A percentile compares a stretch with the other conserved stretches of the same genome.
Conservation (phyloP, 129 eudicot genomes). For the Chrysanthemum makinoi region DNA sequence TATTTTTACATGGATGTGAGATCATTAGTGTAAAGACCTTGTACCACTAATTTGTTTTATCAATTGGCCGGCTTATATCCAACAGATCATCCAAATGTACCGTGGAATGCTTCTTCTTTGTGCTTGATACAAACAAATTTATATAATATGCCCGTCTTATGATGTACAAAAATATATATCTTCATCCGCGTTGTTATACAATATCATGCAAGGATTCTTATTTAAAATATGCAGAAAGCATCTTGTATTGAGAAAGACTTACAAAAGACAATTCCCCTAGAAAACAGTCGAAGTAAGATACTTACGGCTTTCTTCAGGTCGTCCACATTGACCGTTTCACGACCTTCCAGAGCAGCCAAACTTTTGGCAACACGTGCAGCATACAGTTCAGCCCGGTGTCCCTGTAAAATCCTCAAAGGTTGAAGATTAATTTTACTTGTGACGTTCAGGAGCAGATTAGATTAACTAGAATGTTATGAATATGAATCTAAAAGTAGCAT, state of each 20-base stretch:
- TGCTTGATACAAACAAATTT: neutral
- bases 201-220: no score
- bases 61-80: neutral
- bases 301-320: conserved; percentile 99
- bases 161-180: no score
- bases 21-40: neutral
- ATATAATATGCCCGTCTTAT: neutral
- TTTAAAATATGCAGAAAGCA: conserved; percentile 10
- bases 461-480: neutral
- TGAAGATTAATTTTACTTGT: neutral
- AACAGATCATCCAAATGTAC: no score
- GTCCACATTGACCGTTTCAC: conserved; percentile 88
- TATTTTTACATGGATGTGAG: neutral
- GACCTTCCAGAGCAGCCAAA: conserved; percentile 98
- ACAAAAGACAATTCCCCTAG: neutral
- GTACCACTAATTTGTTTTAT: neutral
- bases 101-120: neutral
- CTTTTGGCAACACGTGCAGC: conserved; percentile 98
- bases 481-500: neutral
- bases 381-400: conserved; percentile 96
- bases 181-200: no score
- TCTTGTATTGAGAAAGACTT: neutral
- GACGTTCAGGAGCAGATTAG: neutral
- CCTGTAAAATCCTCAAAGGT: conserved; percentile 47
- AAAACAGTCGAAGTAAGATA: conserved; percentile 1